Conservation (phyloP, 2,329 filamentous ascomycete genomes). For the Raffaelea ambrosiae region DNA sequence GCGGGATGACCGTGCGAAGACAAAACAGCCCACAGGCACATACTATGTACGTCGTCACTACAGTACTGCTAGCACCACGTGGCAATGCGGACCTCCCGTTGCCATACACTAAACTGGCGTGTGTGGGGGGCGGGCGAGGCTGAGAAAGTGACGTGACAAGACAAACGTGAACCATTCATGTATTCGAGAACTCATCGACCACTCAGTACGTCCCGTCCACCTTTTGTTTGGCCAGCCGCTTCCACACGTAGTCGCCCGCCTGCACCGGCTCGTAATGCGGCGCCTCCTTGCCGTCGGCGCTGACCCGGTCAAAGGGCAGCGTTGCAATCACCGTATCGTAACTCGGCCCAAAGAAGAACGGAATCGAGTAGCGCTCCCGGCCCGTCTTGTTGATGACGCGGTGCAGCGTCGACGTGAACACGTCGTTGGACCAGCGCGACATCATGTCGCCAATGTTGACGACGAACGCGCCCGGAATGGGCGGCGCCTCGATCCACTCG, state of each 20-base stretch:
- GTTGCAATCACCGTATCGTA: slow-evolving; percentile 31
- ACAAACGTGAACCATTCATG: too few relatives aligned
- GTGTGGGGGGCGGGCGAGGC: too few relatives aligned
- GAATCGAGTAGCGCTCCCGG: slow-evolving; percentile 44
- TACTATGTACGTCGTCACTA: too few relatives aligned
- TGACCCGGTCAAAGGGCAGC: not conserved
- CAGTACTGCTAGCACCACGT: too few relatives aligned
- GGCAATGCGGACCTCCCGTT: too few relatives aligned
- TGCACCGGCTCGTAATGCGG: not conserved
- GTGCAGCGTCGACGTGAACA: slow-evolving; percentile 44
- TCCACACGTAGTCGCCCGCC: slow-evolving; percentile 1
- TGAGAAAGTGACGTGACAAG: too few relatives aligned
- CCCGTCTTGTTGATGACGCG: slow-evolving; percentile 32
- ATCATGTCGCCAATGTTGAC: slow-evolving; percentile 83
- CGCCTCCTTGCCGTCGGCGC: not conserved
- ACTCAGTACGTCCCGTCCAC: too few relatives aligned
- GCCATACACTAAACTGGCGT: too few relatives aligned
- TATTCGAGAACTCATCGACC: too few relatives aligned
- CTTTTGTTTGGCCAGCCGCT: too few relatives aligned
- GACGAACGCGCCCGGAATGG: slow-evolving; percentile 32
- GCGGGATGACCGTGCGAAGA: too few relatives aligned
- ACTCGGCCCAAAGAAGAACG: slow-evolving; percentile 46
- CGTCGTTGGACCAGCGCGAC: slow-evolving; percentile 72
- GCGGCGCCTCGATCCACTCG: slow-evolving; percentile 25
- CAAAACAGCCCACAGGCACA: too few relatives aligned